phyloP scores from a whole-genome alignment of 1,284 basidiomycete species.

The Ganoderma multipileum region DNA sequence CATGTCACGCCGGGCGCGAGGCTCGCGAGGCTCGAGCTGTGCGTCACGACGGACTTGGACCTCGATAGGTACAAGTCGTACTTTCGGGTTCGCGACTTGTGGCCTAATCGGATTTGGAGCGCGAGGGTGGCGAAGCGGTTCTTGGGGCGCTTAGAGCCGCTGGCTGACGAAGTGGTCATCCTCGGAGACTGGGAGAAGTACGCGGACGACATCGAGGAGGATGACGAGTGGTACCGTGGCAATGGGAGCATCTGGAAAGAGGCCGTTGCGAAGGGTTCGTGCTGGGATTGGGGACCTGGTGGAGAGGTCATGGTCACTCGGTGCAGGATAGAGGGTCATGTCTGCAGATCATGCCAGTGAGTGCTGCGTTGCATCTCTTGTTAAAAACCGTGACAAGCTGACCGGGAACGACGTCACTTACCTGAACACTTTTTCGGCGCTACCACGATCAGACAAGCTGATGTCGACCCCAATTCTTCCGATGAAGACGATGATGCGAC shows the following conservation, averaged over 20 bases:
- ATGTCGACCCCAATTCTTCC: background rate
- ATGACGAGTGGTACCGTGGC: background rate
- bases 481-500: background rate
- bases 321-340: background rate
- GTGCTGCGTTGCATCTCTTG: background rate
- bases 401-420: background rate
- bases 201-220: background rate
- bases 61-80: background rate
- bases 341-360: conserved; percentile 4
- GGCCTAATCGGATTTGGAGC: background rate
- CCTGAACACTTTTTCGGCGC: background rate
- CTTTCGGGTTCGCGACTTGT: background rate
- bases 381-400: background rate
- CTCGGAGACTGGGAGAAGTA: conserved; percentile 1
- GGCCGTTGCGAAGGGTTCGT: background rate
- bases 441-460: background rate
- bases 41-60: background rate
- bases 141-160: background rate
- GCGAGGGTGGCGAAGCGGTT: background rate
- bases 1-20: background rate
- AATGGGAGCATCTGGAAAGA: background rate
- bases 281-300: background rate
- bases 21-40: background rate
- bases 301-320: background rate
- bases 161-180: background rate